Conservation (phyloP, 345 rosid species). For the Corchorus olitorius region DNA sequence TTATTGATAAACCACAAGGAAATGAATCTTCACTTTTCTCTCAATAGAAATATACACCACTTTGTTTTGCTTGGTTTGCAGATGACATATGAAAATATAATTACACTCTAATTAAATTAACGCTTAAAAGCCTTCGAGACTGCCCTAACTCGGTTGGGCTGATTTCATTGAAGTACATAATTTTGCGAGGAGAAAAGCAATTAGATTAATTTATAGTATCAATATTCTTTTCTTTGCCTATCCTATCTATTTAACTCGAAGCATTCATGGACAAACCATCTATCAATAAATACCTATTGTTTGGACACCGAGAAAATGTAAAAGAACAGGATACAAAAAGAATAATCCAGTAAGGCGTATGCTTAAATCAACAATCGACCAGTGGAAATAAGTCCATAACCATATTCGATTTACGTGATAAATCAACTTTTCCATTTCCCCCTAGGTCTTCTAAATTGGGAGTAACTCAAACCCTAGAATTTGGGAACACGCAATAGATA, state of each 20-base stretch:
- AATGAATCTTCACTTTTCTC: neutral
- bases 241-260: neutral
- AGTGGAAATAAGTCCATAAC: neutral
- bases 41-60: neutral
- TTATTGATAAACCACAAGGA: neutral
- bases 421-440: no score
- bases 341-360: neutral
- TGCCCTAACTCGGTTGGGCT: neutral
- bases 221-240: neutral
- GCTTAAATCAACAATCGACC: neutral
- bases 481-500: neutral
- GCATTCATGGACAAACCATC: neutral
- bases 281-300: neutral
- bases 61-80: neutral
- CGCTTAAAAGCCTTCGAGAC: neutral
- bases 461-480: neutral
- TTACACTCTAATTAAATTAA: neutral
- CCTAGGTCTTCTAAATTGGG: neutral
- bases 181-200: neutral
- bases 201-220: neutral
- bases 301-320: neutral
- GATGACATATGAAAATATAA: neutral
- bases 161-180: neutral
- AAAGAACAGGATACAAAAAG: neutral
- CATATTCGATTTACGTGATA: neutral